A percentile compares a stretch with the other conserved stretches of the same genome.
phyloP scores from a whole-genome alignment of 2,329 filamentous ascomycete genomes.

The Knufia petricola region DNA sequence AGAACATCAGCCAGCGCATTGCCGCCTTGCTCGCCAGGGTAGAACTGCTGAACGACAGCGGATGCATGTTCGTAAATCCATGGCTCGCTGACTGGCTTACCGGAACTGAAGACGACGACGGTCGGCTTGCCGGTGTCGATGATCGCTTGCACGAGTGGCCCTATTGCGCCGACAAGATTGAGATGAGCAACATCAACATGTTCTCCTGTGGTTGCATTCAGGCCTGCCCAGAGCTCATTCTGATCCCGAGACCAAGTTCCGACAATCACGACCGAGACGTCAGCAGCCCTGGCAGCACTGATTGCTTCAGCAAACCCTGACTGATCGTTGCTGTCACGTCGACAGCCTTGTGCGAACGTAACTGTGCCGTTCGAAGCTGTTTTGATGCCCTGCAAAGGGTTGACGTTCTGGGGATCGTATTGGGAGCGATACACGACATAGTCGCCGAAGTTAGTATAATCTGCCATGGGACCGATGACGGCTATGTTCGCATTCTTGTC shows the following conservation, averaged over 20 bases:
- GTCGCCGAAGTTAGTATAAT: not conserved
- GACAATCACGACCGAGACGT: too few relatives aligned
- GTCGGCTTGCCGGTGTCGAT: not conserved
- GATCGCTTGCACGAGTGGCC: too few relatives aligned
- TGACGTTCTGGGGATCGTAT: slow-evolving; percentile 44
- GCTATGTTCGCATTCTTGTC: slow-evolving; percentile 48
- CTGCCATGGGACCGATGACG: slow-evolving; percentile 52
- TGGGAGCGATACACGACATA: slow-evolving; percentile 43
- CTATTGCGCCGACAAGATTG: too few relatives aligned
- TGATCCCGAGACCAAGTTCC: too few relatives aligned
- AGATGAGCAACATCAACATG: too few relatives aligned
- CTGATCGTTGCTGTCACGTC: not conserved
- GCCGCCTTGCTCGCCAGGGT: slow-evolving; percentile 60
- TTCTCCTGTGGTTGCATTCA: not conserved
- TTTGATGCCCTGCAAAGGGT: not conserved
- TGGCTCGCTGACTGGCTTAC: slow-evolving; percentile 46
- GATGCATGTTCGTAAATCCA: slow-evolving; percentile 53
- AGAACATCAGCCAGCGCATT: slow-evolving; percentile 57
- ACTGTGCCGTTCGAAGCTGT: too few relatives aligned
- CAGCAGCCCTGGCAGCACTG: not conserved
- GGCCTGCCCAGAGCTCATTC: too few relatives aligned
- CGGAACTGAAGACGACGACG: slow-evolving; percentile 43
- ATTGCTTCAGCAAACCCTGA: not conserved
- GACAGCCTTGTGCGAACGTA: too few relatives aligned
- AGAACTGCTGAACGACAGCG: slow-evolving; percentile 65